Conservation (phyloP, 441 rosid species). For the Biscutella laevigata region DNA sequence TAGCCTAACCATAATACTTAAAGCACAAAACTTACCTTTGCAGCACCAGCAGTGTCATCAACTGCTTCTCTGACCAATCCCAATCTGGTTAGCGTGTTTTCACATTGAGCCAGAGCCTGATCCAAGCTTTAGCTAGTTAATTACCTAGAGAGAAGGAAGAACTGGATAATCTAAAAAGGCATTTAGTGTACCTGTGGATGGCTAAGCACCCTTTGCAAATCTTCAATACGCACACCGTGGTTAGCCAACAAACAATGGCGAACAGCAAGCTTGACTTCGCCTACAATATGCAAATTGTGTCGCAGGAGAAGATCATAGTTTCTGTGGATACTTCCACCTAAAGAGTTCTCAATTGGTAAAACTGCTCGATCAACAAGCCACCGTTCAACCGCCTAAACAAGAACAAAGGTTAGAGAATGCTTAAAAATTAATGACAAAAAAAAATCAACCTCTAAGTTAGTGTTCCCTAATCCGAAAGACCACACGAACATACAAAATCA, state of each 20-base stretch:
- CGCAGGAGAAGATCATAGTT: constrained; percentile 89
- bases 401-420: neutral
- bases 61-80: constrained; percentile 86
- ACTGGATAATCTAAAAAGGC: neutral
- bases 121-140: too few species aligned
- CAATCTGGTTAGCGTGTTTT: constrained; percentile 68
- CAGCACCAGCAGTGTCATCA: constrained; percentile 98
- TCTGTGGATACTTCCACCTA: constrained; percentile 95
- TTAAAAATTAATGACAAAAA: neutral
- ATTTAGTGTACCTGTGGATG: constrained; percentile 74
- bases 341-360: constrained; percentile 85
- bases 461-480: too few species aligned
- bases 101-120: constrained; percentile 98
- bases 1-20: neutral
- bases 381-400: constrained; percentile 66
- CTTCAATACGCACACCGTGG: constrained; percentile 66
- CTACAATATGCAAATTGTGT: constrained; percentile 87
- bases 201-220: constrained; percentile 81
- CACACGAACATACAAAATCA: too few species aligned
- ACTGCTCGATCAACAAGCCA: constrained; percentile 96
- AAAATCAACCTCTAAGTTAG: neutral
- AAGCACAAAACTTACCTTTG: constrained; percentile 45
- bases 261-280: constrained; percentile 86
- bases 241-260: constrained; percentile 94
- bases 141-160: neutral